These are phyloP conservation scores for Acanthamoeba rhysodes DNA, from an alignment of 208 protist genomes.

Conservation along the genomic window DNA sequence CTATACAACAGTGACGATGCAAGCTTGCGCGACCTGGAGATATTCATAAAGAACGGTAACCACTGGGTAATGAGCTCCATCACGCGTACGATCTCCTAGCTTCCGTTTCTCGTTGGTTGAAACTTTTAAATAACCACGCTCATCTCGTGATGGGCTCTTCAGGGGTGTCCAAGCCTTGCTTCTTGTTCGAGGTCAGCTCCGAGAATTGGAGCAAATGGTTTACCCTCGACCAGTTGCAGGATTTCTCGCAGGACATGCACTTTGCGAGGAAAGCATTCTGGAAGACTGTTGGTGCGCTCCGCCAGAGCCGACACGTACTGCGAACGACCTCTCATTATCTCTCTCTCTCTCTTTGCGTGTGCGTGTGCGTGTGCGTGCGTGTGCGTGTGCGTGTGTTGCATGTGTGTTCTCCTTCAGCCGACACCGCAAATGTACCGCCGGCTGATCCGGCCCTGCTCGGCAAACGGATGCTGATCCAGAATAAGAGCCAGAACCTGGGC, in stretches of 20 bases:
- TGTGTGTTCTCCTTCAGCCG: neutral
- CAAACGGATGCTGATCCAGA: slow-evolving; percentile 16
- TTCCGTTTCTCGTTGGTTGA: neutral
- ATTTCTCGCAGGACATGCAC: neutral
- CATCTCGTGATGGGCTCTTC: neutral
- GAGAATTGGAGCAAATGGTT: neutral
- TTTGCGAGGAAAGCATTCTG: neutral
- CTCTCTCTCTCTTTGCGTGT: no score
- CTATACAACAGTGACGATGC: neutral
- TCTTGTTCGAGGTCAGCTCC: neutral
- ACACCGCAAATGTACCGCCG: neutral
- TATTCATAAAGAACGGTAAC: neutral
- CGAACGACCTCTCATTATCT: no score
- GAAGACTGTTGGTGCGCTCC: neutral
- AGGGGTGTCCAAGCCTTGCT: neutral
- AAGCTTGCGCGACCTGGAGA: neutral
- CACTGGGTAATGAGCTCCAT: neutral
- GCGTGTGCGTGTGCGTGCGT: no score
- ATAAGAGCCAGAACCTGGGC: neutral
- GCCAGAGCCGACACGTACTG: no score
- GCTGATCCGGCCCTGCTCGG: neutral
- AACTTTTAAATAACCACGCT: no score
- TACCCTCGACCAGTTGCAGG: neutral
- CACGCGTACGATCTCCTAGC: neutral
- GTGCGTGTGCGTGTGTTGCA: no score